Percentiles rank a stretch among this genome's conserved stretches.
These are phyloP conservation scores for Ceratocystis cubensis DNA, from an alignment of 2,329 filamentous ascomycete genomes.

Conservation along the genomic window DNA sequence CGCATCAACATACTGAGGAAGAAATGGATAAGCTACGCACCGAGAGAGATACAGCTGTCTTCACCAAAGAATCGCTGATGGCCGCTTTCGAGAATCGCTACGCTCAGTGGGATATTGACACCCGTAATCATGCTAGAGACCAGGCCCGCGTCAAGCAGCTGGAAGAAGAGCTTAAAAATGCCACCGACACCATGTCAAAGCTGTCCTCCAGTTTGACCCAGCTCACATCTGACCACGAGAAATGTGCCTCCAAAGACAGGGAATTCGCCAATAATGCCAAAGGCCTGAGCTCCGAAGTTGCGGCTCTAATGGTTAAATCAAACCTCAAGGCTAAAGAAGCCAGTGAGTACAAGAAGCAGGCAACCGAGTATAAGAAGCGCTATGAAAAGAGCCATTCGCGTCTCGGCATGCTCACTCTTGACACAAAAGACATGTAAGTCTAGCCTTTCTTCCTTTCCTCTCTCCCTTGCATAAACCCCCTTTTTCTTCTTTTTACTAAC, in stretches of 20 bases:
- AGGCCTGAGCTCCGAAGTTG: slow-evolving; percentile 14
- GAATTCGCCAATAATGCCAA: slow-evolving; percentile 15
- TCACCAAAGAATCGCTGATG: slow-evolving; percentile 20
- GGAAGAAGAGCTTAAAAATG: slow-evolving; percentile 12
- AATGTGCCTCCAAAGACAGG: slow-evolving; percentile 17
- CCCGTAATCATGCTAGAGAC: slow-evolving; percentile 9
- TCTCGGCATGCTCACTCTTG: slow-evolving; percentile 19
- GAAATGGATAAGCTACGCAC: slow-evolving; percentile 5
- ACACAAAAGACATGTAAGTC: slow-evolving; percentile 21
- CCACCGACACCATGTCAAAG: slow-evolving; percentile 4
- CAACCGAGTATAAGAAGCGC: slow-evolving; percentile 19
- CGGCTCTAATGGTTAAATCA: slow-evolving; percentile 17
- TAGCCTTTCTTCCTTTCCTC: too few species aligned
- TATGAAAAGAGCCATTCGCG: slow-evolving; percentile 20
- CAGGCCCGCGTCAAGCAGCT: slow-evolving; percentile 1
- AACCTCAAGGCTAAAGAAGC: slow-evolving; percentile 20
- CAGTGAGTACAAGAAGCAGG: slow-evolving; percentile 16
- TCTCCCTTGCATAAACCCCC: background rate
- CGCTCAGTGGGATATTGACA: slow-evolving; percentile 17
- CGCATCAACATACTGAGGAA: slow-evolving; percentile 10
- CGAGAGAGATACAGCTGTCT: slow-evolving; percentile 18
- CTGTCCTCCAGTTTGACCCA: slow-evolving; percentile 10
- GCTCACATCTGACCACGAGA: slow-evolving; percentile 11
- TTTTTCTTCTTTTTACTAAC: background rate
- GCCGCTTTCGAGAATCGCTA: slow-evolving; percentile 17